phyloP scores from a whole-genome alignment of 352 stramenopile genomes.

The Saprolegnia diclina region DNA sequence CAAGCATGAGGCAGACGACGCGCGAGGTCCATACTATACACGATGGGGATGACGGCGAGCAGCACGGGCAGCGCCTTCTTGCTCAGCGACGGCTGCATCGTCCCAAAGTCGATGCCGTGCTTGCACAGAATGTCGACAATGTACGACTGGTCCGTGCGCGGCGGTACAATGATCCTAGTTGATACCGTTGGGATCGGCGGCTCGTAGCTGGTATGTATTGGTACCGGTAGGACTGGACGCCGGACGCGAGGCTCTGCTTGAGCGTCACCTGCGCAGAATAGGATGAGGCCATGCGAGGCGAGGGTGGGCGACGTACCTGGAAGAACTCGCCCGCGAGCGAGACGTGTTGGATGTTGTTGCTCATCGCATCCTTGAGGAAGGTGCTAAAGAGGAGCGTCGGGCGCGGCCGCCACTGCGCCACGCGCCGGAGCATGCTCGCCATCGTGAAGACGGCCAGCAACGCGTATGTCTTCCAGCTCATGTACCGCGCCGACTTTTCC shows the following conservation, averaged over 20 bases:
- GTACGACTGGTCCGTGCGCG: slow-evolving; percentile 63
- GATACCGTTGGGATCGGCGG: not conserved
- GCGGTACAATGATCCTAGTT: slow-evolving; percentile 57
- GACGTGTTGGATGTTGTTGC: slow-evolving; percentile 52
- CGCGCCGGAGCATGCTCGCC: slow-evolving; percentile 8
- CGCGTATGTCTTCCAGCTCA: slow-evolving; percentile 27
- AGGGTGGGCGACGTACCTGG: slow-evolving; percentile 41
- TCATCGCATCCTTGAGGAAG: slow-evolving; percentile 51
- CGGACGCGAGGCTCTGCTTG: slow-evolving; percentile 12
- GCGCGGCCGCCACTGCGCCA: slow-evolving; percentile 24
- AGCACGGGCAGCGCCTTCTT: slow-evolving; percentile 48
- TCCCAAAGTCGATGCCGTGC: slow-evolving; percentile 65
- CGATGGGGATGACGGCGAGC: slow-evolving; percentile 66
- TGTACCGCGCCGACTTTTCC: not conserved
- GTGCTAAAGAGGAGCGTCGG: slow-evolving; percentile 64
- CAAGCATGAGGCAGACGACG: not conserved
- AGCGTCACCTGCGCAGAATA: slow-evolving; percentile 15
- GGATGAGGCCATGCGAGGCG: slow-evolving; percentile 6
- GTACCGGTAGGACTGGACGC: slow-evolving; percentile 13
- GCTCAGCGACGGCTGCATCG: slow-evolving; percentile 40
- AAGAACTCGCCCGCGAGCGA: slow-evolving; percentile 57
- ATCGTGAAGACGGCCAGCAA: slow-evolving; percentile 14
- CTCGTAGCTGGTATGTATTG: slow-evolving; percentile 19
- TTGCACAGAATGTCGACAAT: slow-evolving; percentile 56
- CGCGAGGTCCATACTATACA: slow-evolving; percentile 31